Conservation (phyloP, 306 rosid species). For the Hippophae tibetana region DNA sequence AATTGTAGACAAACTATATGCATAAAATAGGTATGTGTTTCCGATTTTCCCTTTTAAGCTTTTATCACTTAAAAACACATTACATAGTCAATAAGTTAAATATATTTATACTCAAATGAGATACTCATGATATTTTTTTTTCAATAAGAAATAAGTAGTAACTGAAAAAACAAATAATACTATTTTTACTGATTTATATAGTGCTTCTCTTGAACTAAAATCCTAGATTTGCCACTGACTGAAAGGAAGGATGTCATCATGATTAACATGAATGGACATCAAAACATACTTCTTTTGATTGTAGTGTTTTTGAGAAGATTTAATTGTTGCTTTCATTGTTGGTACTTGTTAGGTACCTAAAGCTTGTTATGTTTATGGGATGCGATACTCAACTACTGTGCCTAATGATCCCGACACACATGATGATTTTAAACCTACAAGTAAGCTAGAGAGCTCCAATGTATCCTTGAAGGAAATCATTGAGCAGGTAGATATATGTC, state of each 20-base stretch:
- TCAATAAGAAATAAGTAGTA: no score
- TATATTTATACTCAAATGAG: no score
- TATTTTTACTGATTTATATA: no score
- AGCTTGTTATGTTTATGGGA: constrained; percentile 30
- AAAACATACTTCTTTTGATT: neutral
- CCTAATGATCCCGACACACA: constrained; percentile 70
- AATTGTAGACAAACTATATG: no score
- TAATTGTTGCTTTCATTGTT: constrained; percentile 13
- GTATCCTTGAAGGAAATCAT: constrained; percentile 51
- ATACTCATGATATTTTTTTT: no score
- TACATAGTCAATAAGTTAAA: no score
- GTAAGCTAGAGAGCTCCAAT: constrained; percentile 41
- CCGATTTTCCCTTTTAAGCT: no score
- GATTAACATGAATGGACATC: neutral
- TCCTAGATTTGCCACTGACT: no score
- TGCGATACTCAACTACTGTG: constrained; percentile 35
- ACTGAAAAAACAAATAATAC: no score
- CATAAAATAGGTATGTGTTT: no score
- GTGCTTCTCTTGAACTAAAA: no score
- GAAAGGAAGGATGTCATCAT: neutral
- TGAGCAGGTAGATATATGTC: constrained; percentile 45
- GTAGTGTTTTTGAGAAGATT: neutral
- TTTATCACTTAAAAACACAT: no score
- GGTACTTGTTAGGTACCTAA: constrained; percentile 29
- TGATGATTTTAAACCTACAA: constrained; percentile 80